These are phyloP conservation scores for Alternaria angustiovoidea DNA, from an alignment of 2,329 filamentous ascomycete genomes.

Conservation along the genomic window DNA sequence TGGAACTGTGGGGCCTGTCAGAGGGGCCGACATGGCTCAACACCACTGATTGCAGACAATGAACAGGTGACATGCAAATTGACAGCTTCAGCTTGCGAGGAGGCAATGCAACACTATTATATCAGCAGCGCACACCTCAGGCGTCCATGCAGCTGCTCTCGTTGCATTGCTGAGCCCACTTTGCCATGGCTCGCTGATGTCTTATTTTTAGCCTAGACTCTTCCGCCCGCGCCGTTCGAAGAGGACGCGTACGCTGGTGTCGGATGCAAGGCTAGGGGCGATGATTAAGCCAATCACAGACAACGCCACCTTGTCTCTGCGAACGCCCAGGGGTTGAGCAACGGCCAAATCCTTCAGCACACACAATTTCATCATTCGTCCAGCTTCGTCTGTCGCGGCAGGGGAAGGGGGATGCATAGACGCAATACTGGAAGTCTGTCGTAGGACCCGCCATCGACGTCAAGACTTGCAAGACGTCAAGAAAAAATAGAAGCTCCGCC, in stretches of 20 bases:
- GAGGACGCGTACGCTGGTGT: slow-evolving; percentile 19
- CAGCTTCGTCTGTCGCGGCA: slow-evolving; percentile 6
- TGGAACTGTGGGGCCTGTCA: slow-evolving; percentile 13
- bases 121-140: background rate
- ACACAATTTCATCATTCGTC: background rate
- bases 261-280: slow-evolving; percentile 7
- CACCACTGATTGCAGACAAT: slow-evolving; percentile 2
- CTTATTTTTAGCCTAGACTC: slow-evolving; percentile 5
- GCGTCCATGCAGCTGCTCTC: background rate
- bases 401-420: background rate
- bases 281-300: slow-evolving; percentile 6
- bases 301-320: background rate
- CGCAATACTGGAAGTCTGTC: background rate
- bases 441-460: background rate
- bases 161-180: slow-evolving; percentile 5
- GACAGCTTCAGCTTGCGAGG: background rate
- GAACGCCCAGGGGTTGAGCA: slow-evolving; percentile 17
- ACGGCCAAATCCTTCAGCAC: slow-evolving; percentile 10
- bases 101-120: slow-evolving; percentile 10
- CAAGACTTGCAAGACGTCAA: slow-evolving; percentile 8
- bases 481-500: background rate
- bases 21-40: slow-evolving; percentile 12
- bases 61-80: slow-evolving; percentile 2
- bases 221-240: slow-evolving; percentile 2
- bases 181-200: background rate